Evolutionary conservation across 768 basidiomycete genomes (phyloP).

Genomic region (Tricholomella constricta): DNA sequence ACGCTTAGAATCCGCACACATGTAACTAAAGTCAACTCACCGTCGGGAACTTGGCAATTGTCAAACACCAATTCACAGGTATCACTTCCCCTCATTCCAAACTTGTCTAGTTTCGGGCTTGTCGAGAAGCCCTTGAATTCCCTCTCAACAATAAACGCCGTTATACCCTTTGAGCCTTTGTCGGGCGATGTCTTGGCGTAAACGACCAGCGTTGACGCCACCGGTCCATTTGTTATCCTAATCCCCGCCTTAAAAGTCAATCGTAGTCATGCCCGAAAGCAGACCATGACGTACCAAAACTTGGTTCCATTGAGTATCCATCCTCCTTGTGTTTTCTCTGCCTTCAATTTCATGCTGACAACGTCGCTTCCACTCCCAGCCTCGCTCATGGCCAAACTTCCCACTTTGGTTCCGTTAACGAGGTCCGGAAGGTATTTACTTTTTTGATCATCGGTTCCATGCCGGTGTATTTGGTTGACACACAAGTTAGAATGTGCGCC

Average conservation of each 20-base stretch:
- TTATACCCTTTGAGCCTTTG: constrained; percentile 85
- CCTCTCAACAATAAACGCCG: constrained; percentile 88
- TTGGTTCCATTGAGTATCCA: constrained; percentile 88
- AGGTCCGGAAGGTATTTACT: constrained; percentile 81
- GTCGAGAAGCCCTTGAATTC: constrained; percentile 85
- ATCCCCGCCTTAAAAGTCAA: constrained; percentile 7
- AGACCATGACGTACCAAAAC: constrained; percentile 68
- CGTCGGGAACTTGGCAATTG: constrained; percentile 85
- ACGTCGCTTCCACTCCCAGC: constrained; percentile 92
- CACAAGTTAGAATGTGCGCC: constrained; percentile 93
- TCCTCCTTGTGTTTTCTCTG: constrained; percentile 75
- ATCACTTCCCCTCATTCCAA: constrained; percentile 96
- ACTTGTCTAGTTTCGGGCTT: constrained; percentile 90
- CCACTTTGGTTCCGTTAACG: constrained; percentile 79
- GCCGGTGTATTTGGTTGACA: constrained; percentile 81
- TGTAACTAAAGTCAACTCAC: constrained; percentile 38
- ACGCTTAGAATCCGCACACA: constrained; percentile 6
- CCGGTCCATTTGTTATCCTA: constrained; percentile 95
- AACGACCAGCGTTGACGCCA: constrained; percentile 87
- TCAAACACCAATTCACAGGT: constrained; percentile 94
- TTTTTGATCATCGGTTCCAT: constrained; percentile 84
- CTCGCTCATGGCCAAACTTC: constrained; percentile 95
- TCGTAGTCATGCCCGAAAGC: not conserved
- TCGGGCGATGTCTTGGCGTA: constrained; percentile 88
- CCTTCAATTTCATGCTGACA: constrained; percentile 87